Percentiles rank a stretch among this genome's conserved stretches.
phyloP scores from a whole-genome alignment of 2,329 filamentous ascomycete genomes.

The Fusarium palustre region DNA sequence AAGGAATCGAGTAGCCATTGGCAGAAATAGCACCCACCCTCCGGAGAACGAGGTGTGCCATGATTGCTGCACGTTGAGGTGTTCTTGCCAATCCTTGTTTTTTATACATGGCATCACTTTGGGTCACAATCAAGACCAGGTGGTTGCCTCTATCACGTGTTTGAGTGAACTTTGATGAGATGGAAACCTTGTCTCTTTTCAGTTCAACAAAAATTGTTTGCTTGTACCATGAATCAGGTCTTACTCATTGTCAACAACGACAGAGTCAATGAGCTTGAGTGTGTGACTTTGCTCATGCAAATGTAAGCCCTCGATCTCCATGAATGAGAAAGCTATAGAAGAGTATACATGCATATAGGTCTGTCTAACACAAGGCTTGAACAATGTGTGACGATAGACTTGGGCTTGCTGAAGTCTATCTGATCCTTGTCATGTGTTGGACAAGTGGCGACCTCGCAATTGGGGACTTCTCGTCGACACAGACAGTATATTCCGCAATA shows the following conservation, averaged over 20 bases:
- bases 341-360: no score
- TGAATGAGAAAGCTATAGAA: no score
- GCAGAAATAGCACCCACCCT: not conserved
- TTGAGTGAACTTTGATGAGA: not conserved
- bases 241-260: no score
- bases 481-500: not conserved
- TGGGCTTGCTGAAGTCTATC: not conserved
- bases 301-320: no score
- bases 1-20: not conserved
- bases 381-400: not conserved
- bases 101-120: not conserved
- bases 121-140: rapidly evolving
- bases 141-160: not conserved
- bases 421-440: not conserved
- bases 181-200: no score
- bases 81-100: not conserved
- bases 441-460: not conserved
- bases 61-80: not conserved
- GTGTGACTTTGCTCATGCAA: no score
- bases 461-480: rapidly evolving
- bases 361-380: no score
- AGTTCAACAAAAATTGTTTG: no score
- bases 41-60: not conserved
- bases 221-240: no score
- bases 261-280: no score